Conservation (phyloP, 208 protist genomes). For the Strigomonas galati region DNA sequence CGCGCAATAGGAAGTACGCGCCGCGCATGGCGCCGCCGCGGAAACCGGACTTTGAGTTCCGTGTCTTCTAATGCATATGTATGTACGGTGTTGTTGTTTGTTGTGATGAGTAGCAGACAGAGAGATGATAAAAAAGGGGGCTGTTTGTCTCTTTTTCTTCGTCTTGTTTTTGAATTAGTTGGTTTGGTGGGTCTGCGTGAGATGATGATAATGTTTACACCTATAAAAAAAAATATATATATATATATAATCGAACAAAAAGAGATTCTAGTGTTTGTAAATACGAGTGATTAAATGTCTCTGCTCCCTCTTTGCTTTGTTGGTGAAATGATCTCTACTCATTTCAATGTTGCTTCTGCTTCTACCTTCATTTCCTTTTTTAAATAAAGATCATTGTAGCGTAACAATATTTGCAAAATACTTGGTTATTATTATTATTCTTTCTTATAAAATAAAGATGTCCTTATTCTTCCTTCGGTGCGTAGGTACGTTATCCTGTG, state of each 20-base stretch:
- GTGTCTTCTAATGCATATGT: conserved; percentile 62
- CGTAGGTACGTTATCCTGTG: too few species aligned
- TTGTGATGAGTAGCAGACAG: too few species aligned
- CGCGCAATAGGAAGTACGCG: conserved; percentile 75
- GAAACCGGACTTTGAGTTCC: conserved; percentile 80
- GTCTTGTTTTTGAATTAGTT: neutral
- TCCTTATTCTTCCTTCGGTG: too few species aligned
- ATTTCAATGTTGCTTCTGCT: neutral
- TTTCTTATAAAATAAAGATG: too few species aligned
- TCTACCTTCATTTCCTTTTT: too few species aligned
- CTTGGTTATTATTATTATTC: too few species aligned
- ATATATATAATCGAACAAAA: conserved; percentile 6
- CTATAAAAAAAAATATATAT: neutral
- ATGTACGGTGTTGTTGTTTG: neutral
- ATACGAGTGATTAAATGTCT: conserved; percentile 2
- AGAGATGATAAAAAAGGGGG: neutral
- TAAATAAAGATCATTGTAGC: too few species aligned
- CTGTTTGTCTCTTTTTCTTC: neutral
- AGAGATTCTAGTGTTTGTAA: too few species aligned
- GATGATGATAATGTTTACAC: neutral
- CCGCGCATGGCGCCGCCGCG: conserved; percentile 64
- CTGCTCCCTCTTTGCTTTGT: neutral
- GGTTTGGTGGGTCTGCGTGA: neutral
- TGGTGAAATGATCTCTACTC: too few species aligned
- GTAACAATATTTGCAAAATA: too few species aligned